Evolutionary conservation across 1,139 yeast genomes (phyloP).

Genomic region (Blastobotrys aristatus): DNA sequence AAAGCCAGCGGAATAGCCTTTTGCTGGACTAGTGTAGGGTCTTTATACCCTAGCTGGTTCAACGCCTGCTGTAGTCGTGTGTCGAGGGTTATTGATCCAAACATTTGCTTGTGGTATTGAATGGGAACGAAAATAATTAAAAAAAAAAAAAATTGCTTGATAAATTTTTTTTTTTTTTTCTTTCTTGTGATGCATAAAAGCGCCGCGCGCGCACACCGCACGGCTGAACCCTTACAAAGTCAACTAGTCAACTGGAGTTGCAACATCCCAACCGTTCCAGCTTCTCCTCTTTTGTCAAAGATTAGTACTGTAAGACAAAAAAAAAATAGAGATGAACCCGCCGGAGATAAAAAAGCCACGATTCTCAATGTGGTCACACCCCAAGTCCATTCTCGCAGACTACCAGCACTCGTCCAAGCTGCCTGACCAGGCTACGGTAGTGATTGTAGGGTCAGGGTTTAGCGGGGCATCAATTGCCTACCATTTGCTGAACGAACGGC

Average conservation of each 20-base stretch:
- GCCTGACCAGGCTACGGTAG: conserved; percentile 33
- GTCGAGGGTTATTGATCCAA: conserved; percentile 47
- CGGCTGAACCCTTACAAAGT: not conserved
- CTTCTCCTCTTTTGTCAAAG: no score
- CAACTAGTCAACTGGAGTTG: no score
- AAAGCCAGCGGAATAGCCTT: conserved; percentile 89
- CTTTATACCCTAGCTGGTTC: conserved; percentile 62
- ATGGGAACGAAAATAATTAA: conserved; percentile 8
- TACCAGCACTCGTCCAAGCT: conserved; percentile 21
- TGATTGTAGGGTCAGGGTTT: conserved; percentile 42
- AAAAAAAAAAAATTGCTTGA: not conserved
- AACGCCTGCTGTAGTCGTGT: conserved; percentile 80
- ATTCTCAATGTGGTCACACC: conserved; percentile 21
- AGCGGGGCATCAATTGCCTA: conserved; percentile 40
- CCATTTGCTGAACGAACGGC: conserved; percentile 26
- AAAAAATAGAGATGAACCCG: conserved; percentile 1
- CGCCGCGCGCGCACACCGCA: conserved; percentile 8
- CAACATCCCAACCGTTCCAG: no score
- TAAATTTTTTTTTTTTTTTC: conserved; percentile 8
- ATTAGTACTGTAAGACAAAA: not conserved
- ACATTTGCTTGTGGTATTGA: conserved; percentile 9
- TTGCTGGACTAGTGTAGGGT: conserved; percentile 87
- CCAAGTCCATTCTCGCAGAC: conserved; percentile 18
- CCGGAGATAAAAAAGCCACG: conserved; percentile 15
- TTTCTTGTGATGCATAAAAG: conserved; percentile 8